Base-by-base conservation (phyloP, 2,329 filamentous ascomycete genomes). In the Pseudonectria foliicola region DNA sequence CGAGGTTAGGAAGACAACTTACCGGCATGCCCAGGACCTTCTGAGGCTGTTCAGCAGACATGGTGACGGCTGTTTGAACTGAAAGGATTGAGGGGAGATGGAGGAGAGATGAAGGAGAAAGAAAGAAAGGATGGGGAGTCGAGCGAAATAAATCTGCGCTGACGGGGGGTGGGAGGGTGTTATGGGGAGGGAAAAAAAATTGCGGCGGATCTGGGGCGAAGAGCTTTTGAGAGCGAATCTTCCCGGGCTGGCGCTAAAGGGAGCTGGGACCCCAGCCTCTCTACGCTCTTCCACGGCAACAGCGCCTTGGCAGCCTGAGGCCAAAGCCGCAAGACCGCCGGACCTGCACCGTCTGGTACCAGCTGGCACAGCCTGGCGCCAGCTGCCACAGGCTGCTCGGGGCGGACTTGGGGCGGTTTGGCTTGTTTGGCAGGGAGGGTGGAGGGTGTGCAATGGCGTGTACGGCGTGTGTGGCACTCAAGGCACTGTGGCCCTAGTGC, bases 1-100 rank as follows among this genome's bases (percentile, higher is more conserved):
- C 13, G 35, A 29, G 31, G 29, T 30, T 39, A 35, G 26, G 34
- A 32, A 38, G 24, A 31, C 15, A 24, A 71, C 74, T 72, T 71
- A 81, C 77, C 63, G 75, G 74, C 73, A 81, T 80, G 73, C 77
- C 77, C 71, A 80, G 56, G 56, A 81, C 68, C 62, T 67, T 73
- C 51, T 69, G 64, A 57, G 74, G 66, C 47, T 74, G 64, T 55
- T 67, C 64, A 53, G 58, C 49, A 62, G 72, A 66, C 73, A 77
- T 78, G 56, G 61, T 74, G 65, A 58, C 60, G 57, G 56, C 53
- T 61, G 57, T 52, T 60, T 63, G 63, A 62, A 62, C 60, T 63
- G 57, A 68, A 75, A 73, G 63, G 63, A 74, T 59, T 70, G 75
- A 79, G 74, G 68, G 74, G 75, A 77, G 75, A 77, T 71, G 62